These are phyloP conservation scores for Chamaecrista fasciculata DNA, from an alignment of 306 rosid species.

Conservation along the genomic window DNA sequence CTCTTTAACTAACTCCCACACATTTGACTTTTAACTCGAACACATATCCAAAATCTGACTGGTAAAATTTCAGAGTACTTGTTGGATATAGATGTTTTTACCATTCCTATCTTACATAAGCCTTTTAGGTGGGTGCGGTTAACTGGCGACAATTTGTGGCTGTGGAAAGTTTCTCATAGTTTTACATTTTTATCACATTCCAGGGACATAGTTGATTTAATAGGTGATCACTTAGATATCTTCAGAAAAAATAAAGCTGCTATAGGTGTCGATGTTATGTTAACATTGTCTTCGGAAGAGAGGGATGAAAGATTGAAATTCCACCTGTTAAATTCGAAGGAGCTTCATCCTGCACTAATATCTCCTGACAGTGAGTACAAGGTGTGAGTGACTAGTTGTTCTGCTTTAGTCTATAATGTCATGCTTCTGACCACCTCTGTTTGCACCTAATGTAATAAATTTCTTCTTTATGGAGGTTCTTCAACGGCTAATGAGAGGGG, in stretches of 20 bases:
- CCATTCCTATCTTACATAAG: slow-evolving; percentile 9
- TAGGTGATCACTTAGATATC: slow-evolving; percentile 87
- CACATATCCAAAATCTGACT: too few species aligned
- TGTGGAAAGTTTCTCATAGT: slow-evolving; percentile 1
- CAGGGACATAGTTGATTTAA: slow-evolving; percentile 87
- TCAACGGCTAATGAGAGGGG: slow-evolving; percentile 84
- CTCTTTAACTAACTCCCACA: too few species aligned
- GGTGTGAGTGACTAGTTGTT: slow-evolving; percentile 96
- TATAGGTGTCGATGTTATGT: slow-evolving; percentile 89
- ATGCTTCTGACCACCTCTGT: slow-evolving; percentile 23
- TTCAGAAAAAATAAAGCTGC: slow-evolving; percentile 94
- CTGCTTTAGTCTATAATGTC: slow-evolving; percentile 29
- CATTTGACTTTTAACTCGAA: too few species aligned
- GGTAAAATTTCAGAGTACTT: too few species aligned
- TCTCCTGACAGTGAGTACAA: slow-evolving; percentile 99
- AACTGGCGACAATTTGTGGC: not conserved
- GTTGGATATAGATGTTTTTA: too few species aligned
- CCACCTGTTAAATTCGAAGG: slow-evolving; percentile 79
- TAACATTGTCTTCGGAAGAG: slow-evolving; percentile 87
- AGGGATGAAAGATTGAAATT: slow-evolving; percentile 91
- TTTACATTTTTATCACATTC: slow-evolving; percentile 35
- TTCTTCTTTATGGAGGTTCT: slow-evolving; percentile 55
- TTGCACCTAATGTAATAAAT: slow-evolving; percentile 40
- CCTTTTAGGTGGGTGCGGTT: not conserved
- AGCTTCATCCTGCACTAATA: slow-evolving; percentile 92